phyloP scores from a whole-genome alignment of 768 basidiomycete genomes.

The Boletus sp. region DNA sequence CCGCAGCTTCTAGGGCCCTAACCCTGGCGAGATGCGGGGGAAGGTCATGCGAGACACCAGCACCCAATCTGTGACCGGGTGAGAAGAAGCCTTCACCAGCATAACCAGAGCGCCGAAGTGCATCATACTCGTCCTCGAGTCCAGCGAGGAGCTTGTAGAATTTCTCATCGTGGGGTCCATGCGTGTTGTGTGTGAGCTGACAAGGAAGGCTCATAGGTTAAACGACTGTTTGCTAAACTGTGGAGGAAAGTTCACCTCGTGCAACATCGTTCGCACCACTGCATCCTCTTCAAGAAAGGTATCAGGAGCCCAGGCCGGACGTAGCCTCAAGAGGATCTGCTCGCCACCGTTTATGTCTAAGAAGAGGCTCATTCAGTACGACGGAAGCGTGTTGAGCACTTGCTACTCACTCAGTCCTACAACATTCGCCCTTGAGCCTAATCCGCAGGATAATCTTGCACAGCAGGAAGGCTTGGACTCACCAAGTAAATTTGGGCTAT shows the following conservation, averaged over 20 bases:
- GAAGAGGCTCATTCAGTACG: not conserved
- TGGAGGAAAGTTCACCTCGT: slow-evolving; percentile 55
- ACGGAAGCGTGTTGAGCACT: not conserved
- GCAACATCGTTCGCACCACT: slow-evolving; percentile 82
- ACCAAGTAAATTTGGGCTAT: slow-evolving; percentile 71
- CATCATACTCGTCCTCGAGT: slow-evolving; percentile 84
- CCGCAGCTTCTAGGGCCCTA: slow-evolving; percentile 77
- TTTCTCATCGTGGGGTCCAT: slow-evolving; percentile 85
- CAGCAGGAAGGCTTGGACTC: slow-evolving; percentile 22
- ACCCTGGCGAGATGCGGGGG: slow-evolving; percentile 60
- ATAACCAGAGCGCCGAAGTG: slow-evolving; percentile 75
- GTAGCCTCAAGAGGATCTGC: slow-evolving; percentile 79
- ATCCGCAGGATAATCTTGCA: not conserved
- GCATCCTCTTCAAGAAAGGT: slow-evolving; percentile 75
- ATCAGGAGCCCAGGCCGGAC: slow-evolving; percentile 64
- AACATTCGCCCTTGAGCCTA: slow-evolving; percentile 7
- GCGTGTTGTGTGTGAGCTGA: slow-evolving; percentile 84
- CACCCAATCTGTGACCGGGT: slow-evolving; percentile 68
- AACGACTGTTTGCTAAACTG: not conserved
- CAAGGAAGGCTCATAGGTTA: not conserved
- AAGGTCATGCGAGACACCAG: slow-evolving; percentile 61
- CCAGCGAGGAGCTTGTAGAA: slow-evolving; percentile 72
- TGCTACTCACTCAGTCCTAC: slow-evolving; percentile 38
- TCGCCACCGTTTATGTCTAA: slow-evolving; percentile 75
- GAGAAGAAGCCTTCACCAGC: slow-evolving; percentile 89